phyloP scores from a whole-genome alignment of 2,329 filamentous ascomycete genomes.

The Penicillium nordicum region DNA sequence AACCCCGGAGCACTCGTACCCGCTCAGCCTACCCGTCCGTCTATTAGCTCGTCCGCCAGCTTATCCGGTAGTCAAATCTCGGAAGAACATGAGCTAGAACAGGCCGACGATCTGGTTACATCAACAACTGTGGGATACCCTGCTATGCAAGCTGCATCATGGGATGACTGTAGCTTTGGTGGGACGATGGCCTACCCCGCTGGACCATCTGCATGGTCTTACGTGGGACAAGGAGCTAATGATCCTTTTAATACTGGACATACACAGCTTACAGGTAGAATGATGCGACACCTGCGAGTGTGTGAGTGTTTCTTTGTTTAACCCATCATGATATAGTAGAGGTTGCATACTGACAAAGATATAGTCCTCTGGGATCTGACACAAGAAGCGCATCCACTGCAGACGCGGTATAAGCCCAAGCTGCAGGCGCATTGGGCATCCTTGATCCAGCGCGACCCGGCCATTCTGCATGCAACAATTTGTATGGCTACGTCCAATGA shows the following conservation, averaged over 20 bases:
- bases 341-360: constrained; percentile 2
- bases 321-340: neutral
- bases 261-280: constrained; percentile 36
- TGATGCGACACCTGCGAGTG: constrained; percentile 37
- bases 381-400: constrained; percentile 36
- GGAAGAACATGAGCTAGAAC: constrained; percentile 8
- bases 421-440: constrained; percentile 37
- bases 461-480: constrained; percentile 37
- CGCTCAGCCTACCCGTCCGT: constrained; percentile 3
- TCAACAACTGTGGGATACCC: constrained; percentile 8
- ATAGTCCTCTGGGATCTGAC: constrained; percentile 38
- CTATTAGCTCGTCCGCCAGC: neutral
- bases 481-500: constrained; percentile 39
- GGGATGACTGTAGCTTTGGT: constrained; percentile 16
- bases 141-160: constrained; percentile 4
- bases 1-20: constrained; percentile 13
- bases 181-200: constrained; percentile 10
- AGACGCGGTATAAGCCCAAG: constrained; percentile 33
- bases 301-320: constrained; percentile 26
- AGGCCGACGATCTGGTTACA: constrained; percentile 13
- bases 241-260: constrained; percentile 38
- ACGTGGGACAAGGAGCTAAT: constrained; percentile 31
- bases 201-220: constrained; percentile 23
- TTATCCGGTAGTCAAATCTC: constrained; percentile 8
- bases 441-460: constrained; percentile 36